Evolutionary conservation across 176 grass and related monocot genomes (phyloP), one percentile per base, ranked within the genome.

Genomic region (Luzula sylvatica): DNA sequence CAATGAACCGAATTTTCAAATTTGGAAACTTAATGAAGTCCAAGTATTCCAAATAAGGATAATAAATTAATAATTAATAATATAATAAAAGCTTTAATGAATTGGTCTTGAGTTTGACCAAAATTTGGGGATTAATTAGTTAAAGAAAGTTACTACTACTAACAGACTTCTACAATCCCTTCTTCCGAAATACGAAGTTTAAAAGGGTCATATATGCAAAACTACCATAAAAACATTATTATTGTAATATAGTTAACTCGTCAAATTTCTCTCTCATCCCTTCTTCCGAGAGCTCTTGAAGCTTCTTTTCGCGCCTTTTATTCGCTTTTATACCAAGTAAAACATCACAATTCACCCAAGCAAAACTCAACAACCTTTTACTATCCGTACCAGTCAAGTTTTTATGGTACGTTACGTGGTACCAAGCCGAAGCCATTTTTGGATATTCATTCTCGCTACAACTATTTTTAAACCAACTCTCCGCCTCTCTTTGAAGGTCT

Each of bases 381-480:
- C 27, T 56, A 0, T n/a, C 11, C 2, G 24, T 17, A 48, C 15
- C 23, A 7, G 44, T 60, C 55, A 39, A 79, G 29, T 76, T 72
- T 1, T 70, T 53, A 72, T 96, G 80, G 71, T 96, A 89, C 3
- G 71, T 70, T 45, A 96, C 83, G 27, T 72, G 67, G 77, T 96
- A 89, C 90, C 84, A 89, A 19, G 84, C 90, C 19, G 90, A 88
- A 19, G 84, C 90, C 90, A 82, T 59, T 74, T 56, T 76, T 8
- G 50, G 51, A 13, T 23, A 38, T 11, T 88, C 73, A 0, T 28
- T 74, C 3, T 66, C 41, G 4, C 1, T 11, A 63, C 40, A 16
- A 29, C 67, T 63, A 47, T 50, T 38, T 41, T 25, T 73, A 58
- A 89, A 78, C 80, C 74, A 89, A 3, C 58, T 58, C 39, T n/a